Evolutionary conservation across 192 early-diverging fungal species (phyloP).

Genomic region (Jimgerdemannia flammicorona): DNA sequence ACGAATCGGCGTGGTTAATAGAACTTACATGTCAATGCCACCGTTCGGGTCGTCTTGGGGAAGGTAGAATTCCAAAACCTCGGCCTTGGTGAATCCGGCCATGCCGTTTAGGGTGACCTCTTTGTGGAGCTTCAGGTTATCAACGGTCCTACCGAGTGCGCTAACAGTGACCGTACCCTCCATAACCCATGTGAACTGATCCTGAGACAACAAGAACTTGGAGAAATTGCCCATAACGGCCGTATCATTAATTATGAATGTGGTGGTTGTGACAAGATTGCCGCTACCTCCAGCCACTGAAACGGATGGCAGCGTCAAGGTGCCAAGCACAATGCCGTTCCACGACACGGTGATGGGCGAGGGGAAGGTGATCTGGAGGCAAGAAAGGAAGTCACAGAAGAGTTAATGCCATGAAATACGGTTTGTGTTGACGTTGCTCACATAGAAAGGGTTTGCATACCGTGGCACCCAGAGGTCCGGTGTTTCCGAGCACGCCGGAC

Average conservation of each 20-base stretch:
- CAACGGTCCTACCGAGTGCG: constrained; percentile 33
- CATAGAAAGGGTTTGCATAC: not conserved
- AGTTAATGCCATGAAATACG: too few relatives aligned
- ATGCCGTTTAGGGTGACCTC: constrained; percentile 46
- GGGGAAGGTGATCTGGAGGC: constrained; percentile 41
- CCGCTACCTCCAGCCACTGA: constrained; percentile 45
- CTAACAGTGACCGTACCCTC: constrained; percentile 29
- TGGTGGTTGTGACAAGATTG: constrained; percentile 17
- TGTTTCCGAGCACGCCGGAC: constrained; percentile 24
- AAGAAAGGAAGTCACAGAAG: constrained; percentile 26
- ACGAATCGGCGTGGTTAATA: not conserved
- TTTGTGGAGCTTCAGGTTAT: constrained; percentile 44
- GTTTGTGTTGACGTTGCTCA: too few relatives aligned
- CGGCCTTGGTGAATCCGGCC: constrained; percentile 48
- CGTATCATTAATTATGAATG: constrained; percentile 36
- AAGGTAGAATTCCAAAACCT: constrained; percentile 46
- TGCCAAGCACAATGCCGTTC: constrained; percentile 35
- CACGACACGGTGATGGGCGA: constrained; percentile 46
- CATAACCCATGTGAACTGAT: constrained; percentile 25
- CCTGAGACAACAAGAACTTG: constrained; percentile 39
- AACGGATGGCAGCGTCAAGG: constrained; percentile 29
- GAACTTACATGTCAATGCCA: constrained; percentile 44
- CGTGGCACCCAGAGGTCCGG: constrained; percentile 12
- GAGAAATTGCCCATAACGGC: constrained; percentile 42
- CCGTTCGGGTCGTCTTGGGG: constrained; percentile 49